Base-by-base conservation (phyloP, 2,329 filamentous ascomycete species). In the Hypoxylon sp. region DNA sequence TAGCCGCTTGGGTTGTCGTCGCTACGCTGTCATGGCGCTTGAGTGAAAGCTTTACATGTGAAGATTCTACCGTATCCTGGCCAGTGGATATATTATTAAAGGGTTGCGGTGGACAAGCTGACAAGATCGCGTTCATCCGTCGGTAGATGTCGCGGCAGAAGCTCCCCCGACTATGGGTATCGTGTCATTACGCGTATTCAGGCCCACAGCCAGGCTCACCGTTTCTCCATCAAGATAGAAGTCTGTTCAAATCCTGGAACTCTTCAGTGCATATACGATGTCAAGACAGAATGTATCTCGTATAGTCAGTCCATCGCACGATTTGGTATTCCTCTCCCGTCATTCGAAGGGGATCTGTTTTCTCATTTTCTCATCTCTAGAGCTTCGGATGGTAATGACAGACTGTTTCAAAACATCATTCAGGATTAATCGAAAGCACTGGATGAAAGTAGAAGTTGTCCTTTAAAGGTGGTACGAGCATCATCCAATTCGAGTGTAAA, bases 401-500 rank as follows among this genome's bases (percentile, higher is more conserved):
- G 54, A 42, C 39, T 31, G 24, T 14, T 29, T 55, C 24, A 31
- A 59, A 14, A 47, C 39, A 3, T 6, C 31, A 17, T 33, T 14
- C n/a, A 17, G 55, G 14, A 37, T 37, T 14, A 10, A 19, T 22
- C 24, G 46, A 19, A 31, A 35, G 14, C 22, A 54, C n/a, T 63
- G 47, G 17, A 59, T 44, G 33, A 10, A 26, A 50, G 57, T 2
- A 44, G 42, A 11, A 37, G 26, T 61, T 22, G 47, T 35, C 17
- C 53, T 37, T 47, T 3, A 17, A 8, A 31, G 9, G 46, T 71
- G 61, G 62, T 61, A 60, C 62, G 68, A 69, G 54, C 50, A 71
- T 66, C 65, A 64, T 42, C 50, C 37, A 60, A 66, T 31, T 52
- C 29, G n/a, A 37, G 31, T 35, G 35, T 42, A 33, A 62, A 44